phyloP scores from a whole-genome alignment of 495 filamentous ascomycete species.

The Saxophila tyrrhenica region DNA sequence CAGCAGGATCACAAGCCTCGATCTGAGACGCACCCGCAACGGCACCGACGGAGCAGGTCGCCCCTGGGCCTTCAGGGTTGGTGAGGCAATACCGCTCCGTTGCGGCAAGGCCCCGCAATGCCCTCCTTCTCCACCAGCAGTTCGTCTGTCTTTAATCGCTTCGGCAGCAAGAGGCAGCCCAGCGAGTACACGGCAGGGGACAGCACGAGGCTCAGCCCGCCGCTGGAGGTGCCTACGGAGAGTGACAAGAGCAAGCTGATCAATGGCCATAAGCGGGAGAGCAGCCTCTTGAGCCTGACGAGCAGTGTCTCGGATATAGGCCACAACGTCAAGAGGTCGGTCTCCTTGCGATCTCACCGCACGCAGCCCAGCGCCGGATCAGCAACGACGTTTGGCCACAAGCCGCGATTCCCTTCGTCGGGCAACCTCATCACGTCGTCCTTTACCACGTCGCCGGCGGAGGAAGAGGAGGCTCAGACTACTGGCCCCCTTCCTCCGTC shows the following conservation, averaged over 20 bases:
- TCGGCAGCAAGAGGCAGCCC: constrained; percentile 6
- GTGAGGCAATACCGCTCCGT: not conserved
- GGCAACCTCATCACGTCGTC: constrained; percentile 11
- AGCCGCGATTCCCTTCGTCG: constrained; percentile 11
- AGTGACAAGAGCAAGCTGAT: constrained; percentile 7
- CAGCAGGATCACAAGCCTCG: not conserved
- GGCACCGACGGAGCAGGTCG: not conserved
- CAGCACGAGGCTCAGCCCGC: not conserved
- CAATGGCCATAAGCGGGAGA: constrained; percentile 14
- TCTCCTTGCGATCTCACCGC: constrained; percentile 19
- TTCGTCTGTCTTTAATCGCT: constrained; percentile 7
- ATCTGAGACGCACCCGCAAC: not conserved
- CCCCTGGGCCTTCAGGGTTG: not conserved
- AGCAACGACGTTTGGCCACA: constrained; percentile 4
- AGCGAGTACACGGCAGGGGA: not conserved
- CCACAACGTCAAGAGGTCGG: constrained; percentile 15
- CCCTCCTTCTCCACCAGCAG: constrained; percentile 10
- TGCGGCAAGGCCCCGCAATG: constrained; percentile 1
- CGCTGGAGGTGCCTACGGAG: constrained; percentile 6
- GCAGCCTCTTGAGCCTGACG: constrained; percentile 14
- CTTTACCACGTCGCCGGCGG: constrained; percentile 8
- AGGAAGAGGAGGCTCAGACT: constrained; percentile 1
- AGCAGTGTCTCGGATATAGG: constrained; percentile 16
- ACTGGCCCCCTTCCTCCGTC: not conserved
- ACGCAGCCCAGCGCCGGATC: constrained; percentile 9